Conservation (phyloP, 2,329 filamentous ascomycete genomes). For the Teratosphaeria viscida region DNA sequence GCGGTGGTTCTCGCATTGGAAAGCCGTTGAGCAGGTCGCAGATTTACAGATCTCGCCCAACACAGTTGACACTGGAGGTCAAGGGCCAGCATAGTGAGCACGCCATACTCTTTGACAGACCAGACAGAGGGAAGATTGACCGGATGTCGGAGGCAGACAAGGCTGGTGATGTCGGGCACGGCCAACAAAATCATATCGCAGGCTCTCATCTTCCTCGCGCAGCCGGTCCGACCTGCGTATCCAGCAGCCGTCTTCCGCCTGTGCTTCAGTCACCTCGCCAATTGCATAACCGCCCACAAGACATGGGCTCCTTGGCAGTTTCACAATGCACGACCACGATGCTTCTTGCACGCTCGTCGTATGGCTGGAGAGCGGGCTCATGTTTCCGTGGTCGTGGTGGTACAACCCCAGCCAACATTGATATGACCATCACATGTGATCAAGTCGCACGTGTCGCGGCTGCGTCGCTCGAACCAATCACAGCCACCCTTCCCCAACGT, state of each 20-base stretch:
- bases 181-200: too few relatives aligned
- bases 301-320: too few relatives aligned
- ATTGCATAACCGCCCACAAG: background rate
- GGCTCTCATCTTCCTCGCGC: too few relatives aligned
- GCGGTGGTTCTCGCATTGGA: constrained; percentile 6
- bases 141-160: background rate
- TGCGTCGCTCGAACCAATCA: background rate
- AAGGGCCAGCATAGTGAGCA: background rate
- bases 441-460: background rate
- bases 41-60: background rate
- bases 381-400: background rate
- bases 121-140: background rate
- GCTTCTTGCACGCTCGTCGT: background rate
- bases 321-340: background rate
- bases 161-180: too few relatives aligned
- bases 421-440: background rate
- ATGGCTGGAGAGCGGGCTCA: background rate
- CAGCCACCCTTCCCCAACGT: background rate
- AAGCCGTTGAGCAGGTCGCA: background rate
- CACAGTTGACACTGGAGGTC: background rate
- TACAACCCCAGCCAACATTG: background rate
- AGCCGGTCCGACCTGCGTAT: background rate
- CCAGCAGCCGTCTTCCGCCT: background rate
- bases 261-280: background rate
- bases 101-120: background rate